phyloP scores from a whole-genome alignment of 1,284 basidiomycete genomes.

The Ganoderma resinaceum region DNA sequence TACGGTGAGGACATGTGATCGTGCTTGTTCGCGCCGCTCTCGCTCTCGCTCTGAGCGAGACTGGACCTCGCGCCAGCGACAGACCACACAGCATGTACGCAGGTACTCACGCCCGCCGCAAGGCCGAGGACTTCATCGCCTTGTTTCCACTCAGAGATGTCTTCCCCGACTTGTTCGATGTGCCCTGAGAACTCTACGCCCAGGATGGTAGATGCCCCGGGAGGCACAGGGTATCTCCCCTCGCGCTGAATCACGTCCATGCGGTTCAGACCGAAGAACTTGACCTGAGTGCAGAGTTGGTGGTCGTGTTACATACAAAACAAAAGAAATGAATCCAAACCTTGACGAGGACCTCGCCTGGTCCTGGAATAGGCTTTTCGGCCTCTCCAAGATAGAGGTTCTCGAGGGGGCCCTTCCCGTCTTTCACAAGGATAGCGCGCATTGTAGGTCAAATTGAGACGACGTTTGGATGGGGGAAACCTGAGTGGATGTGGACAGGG shows the following conservation, averaged over 20 bases:
- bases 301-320: too few relatives aligned
- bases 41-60: not conserved
- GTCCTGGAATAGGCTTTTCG: slow-evolving; percentile 61
- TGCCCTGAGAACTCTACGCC: slow-evolving; percentile 93
- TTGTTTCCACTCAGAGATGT: slow-evolving; percentile 64
- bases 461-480: not conserved
- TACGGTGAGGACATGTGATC: not conserved
- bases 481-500: not conserved
- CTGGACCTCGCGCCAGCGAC: not conserved
- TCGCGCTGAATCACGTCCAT: slow-evolving; percentile 87
- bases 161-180: slow-evolving; percentile 66
- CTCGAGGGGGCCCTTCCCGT: slow-evolving; percentile 79
- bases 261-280: slow-evolving; percentile 87
- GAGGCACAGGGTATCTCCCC: slow-evolving; percentile 82
- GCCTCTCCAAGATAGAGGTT: slow-evolving; percentile 83
- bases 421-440: slow-evolving; percentile 86
- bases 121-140: slow-evolving; percentile 92
- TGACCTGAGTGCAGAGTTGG: slow-evolving; percentile 53
- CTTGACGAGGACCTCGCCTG: slow-evolving; percentile 80
- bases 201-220: slow-evolving; percentile 79
- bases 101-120: slow-evolving; percentile 60
- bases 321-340: slow-evolving; percentile 45
- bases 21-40: not conserved
- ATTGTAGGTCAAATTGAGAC: too few relatives aligned
- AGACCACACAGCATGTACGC: not conserved